Evolutionary conservation across 2,329 filamentous ascomycete species (phyloP), one percentile per base, ranked within the genome.

Genomic region (Neurospora crassa): DNA sequence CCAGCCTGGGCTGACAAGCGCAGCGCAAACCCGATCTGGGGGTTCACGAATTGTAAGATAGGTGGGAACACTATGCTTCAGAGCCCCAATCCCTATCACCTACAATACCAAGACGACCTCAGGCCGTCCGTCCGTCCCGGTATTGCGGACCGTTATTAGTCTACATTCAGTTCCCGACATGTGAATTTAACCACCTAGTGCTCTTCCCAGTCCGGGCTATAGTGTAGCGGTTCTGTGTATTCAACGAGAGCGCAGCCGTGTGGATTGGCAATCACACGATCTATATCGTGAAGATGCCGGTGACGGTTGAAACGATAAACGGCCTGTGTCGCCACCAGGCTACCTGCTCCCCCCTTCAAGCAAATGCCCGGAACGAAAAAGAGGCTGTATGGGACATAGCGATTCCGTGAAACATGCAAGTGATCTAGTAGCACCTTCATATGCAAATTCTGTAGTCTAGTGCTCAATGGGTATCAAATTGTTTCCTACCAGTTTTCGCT

Each of bases 41-140:
- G 89, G 3, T 91, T 82, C 7, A 91, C 80, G 70, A 88, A 85
- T 76, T 85, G 83, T 5, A 87, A 82, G 2, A 86, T 82, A 1
- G 86, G 84, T 0, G 90, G 89, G 76, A 90, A 91, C 7, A 92
- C 81, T 3, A 91, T 80, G 2, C 89, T 89, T 1, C 90, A 90
- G 0, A 86, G 84, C 1, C 1, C 87, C 85, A 14, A 87, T 88
- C 1, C 90, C 90, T 0, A 85, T 85, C 0, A 89, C 86, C 42
- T 86, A 84, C 5, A 90, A 81, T 0, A 87, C 86, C 63, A 92
- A 81, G 0, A 89, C 90, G 5, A 90, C 24, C n/a, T n/a, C n/a
- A n/a, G n/a, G n/a, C n/a, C n/a, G n/a, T n/a, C n/a, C n/a, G n/a
- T n/a, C n/a, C n/a, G n/a, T n/a, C n/a, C n/a, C n/a, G n/a, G n/a